Base-by-base conservation (phyloP, 2,329 filamentous ascomycete genomes). In the Colletotrichum horii region DNA sequence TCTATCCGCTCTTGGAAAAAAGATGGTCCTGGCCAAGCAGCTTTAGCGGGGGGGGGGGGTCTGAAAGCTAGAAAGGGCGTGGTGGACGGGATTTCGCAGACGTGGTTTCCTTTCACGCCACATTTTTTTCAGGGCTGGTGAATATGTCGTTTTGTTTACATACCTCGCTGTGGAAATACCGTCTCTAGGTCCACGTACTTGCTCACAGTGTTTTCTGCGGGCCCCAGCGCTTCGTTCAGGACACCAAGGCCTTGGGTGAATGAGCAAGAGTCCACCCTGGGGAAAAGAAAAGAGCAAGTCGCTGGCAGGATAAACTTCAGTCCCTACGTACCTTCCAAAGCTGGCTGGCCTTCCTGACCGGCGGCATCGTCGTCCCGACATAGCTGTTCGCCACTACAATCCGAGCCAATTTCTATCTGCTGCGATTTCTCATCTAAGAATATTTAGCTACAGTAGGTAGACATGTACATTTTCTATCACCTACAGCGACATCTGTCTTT, bases 1-100 rank as follows among this genome's bases (percentile, higher is more conserved):
- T 77, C 64, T 28, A 78, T 30, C 52, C 76, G 68, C 16, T 60
- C 28, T 52, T 43, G 70, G 72, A 56, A 75, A 28, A 32, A 43
- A 24, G 43, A 66, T 12, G 62, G 62, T 30, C 64, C 73, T 75
- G 30, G 19, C 36, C 26, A 55, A 52, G 11, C 26, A 38, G 34
- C 36, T 71, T 75, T 66, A 75, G 73, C 34, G 28, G 26, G 36
- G 34, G n/a, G 28, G 26, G 36, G 34, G n/a, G n/a, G 8, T 34
- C 15, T 8, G 19, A 36, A 16, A 38, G 61, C 28, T n/a, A 22
- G 11, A 38, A 24, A 36, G 15, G 34, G 24, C 36, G 34, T 19
- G 8, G 60, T 56, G 52, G 16, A 38, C 9, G 26, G 7, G 19
- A 32, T 36, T 60, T 71, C 8, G n/a, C 58, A 34, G 15, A 26